Evolutionary conservation across 257 asterid genomes (phyloP).

Genomic region (Przewalskia tangutica): DNA sequence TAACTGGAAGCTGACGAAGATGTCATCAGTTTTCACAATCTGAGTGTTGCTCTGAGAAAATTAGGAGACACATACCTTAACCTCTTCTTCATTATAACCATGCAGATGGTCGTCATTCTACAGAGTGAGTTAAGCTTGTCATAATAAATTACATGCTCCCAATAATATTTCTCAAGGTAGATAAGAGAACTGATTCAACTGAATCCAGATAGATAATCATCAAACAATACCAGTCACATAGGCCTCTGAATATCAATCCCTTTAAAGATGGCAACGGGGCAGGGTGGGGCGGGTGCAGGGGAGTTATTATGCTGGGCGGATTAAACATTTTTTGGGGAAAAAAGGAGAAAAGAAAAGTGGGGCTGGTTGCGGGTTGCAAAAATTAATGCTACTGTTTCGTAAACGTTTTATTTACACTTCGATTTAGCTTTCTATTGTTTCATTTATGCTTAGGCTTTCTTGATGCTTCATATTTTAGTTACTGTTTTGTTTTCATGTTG

Average conservation of each 20-base stretch:
- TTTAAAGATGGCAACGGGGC: not conserved
- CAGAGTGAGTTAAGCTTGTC: conserved; percentile 13
- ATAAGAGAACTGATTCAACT: conserved; percentile 5
- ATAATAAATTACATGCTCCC: conserved; percentile 3
- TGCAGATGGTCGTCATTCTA: conserved; percentile 66
- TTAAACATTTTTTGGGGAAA: too few relatives aligned
- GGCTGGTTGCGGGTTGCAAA: not conserved
- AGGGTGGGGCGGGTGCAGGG: too few relatives aligned
- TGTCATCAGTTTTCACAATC: conserved; percentile 11
- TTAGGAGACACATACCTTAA: conserved; percentile 32
- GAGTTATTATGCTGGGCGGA: not conserved
- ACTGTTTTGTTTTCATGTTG: not conserved
- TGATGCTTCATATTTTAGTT: not conserved
- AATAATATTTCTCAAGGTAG: conserved; percentile 2
- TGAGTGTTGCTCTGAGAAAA: not conserved
- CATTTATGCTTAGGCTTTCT: not conserved
- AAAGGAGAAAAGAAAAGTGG: not conserved
- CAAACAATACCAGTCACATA: not conserved
- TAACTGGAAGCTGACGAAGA: conserved; percentile 40
- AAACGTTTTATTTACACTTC: not conserved
- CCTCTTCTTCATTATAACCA: conserved; percentile 52
- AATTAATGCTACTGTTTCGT: not conserved
- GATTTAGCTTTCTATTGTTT: not conserved
- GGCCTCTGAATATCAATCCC: not conserved
- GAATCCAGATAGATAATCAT: conserved; percentile 3